Base-by-base conservation (phyloP, 768 basidiomycete species). In the Suillus brevipes region DNA sequence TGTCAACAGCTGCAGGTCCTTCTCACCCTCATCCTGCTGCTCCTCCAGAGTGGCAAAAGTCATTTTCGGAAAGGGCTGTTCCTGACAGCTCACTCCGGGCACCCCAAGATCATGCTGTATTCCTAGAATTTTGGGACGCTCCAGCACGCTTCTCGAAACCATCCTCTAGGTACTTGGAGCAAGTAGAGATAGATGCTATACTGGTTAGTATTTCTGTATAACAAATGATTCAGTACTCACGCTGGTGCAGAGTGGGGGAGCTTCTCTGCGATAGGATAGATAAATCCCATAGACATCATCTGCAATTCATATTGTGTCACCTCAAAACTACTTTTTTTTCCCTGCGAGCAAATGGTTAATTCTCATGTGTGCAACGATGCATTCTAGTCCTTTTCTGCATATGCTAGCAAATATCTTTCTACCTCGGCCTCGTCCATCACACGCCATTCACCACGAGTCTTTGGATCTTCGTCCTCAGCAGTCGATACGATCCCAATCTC, bases 401-500 rank as follows among this genome's bases (percentile, higher is more conserved):
- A 95, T 63, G 93, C 94, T 60, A 93, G 78, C 75, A 95, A 75
- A 75, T 93, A 86, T 70, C 84, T 77, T 78, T 95, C 93, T 43
- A 94, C 88, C 77, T 95, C 93, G 25, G 76, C 83, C 73, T 91
- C 87, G 43, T 78, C 81, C 87, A 95, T 87, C 53, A 91, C 88
- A 40, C 93, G 84, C 93, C 93, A 95, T 62, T 82, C 73, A 37
- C 93, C 93, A 67, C 84, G 81, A 45, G 84, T 87, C 81, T 93
- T 91, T 65, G 78, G 79, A 66, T 84, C 79, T 74, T 97, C 95
- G 20, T 91, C 90, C 8, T 87, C 83, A 42, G 85, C 84, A 1
- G 83, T 83, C 34, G 94, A 97, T 25, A 94, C 90, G 61, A 99
- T 91, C 0, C 95, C 97, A 68, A 99, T 93, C 77, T 99, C 97